Evolutionary conservation across 1,284 basidiomycete species (phyloP).

Genomic region (Sporisorium graminicola): DNA sequence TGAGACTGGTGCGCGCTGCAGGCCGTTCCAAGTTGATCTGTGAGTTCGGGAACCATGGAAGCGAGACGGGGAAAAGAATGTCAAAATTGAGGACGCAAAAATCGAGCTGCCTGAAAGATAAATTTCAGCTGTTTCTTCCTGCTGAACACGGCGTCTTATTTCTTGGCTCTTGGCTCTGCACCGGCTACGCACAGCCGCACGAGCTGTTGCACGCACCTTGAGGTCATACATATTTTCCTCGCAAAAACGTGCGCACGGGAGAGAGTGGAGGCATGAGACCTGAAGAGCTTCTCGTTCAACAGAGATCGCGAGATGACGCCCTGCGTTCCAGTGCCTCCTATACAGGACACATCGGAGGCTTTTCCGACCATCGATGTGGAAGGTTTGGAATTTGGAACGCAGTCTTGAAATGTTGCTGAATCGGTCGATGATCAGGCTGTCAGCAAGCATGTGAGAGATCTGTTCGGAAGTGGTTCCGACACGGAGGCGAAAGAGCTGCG

Average conservation of each 20-base stretch:
- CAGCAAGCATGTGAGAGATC: background rate
- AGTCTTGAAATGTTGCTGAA: background rate
- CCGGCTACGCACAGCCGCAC: background rate
- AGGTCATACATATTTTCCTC: constrained; percentile 36
- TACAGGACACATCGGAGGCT: constrained; percentile 1
- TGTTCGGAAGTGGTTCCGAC: background rate
- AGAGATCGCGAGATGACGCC: background rate
- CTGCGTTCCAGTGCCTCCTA: background rate
- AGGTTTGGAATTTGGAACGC: background rate
- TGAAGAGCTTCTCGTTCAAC: background rate
- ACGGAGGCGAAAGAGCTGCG: too few relatives aligned
- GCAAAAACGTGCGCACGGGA: constrained; percentile 16
- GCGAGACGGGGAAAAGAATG: background rate
- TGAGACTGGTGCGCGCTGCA: too few relatives aligned
- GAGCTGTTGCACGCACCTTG: constrained; percentile 13
- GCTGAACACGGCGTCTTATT: background rate
- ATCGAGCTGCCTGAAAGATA: background rate
- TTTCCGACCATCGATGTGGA: constrained; percentile 3
- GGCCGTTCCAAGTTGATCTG: too few relatives aligned
- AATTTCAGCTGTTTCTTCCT: background rate
- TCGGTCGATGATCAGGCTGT: background rate
- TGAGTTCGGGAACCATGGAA: background rate
- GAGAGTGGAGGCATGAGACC: constrained; percentile 21
- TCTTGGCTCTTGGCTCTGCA: background rate
- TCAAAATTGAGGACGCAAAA: background rate